A percentile compares a stretch with the other conserved stretches of the same genome.
These are phyloP conservation scores for Fusarium buharicum DNA, from an alignment of 2,329 filamentous ascomycete species.

Conservation along the genomic window DNA sequence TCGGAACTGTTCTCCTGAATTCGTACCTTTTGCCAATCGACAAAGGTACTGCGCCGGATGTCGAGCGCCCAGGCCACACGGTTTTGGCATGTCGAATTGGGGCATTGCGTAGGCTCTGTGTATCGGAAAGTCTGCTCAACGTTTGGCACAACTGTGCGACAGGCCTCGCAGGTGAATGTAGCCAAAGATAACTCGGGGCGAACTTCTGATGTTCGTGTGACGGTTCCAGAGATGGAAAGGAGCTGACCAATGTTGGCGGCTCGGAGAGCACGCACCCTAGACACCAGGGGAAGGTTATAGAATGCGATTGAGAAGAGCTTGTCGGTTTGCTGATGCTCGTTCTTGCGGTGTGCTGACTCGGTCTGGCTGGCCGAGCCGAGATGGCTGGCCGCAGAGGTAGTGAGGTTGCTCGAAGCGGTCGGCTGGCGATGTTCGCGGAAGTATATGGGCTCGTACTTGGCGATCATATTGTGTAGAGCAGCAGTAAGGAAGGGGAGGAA, in stretches of 20 bases:
- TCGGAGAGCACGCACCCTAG: constrained; percentile 83
- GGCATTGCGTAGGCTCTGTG: constrained; percentile 95
- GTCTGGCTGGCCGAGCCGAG: constrained; percentile 70
- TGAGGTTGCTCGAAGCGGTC: constrained; percentile 76
- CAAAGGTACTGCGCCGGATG: constrained; percentile 95
- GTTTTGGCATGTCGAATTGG: constrained; percentile 87
- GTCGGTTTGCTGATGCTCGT: constrained; percentile 95
- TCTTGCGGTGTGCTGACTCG: constrained; percentile 78
- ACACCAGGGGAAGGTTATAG: constrained; percentile 90
- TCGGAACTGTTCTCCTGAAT: constrained; percentile 99
- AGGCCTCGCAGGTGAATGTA: constrained; percentile 91
- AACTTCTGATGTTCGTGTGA: constrained; percentile 96
- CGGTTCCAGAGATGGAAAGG: constrained; percentile 94
- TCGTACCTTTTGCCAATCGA: constrained; percentile 99
- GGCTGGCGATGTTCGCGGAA: constrained; percentile 92
- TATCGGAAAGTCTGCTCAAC: constrained; percentile 98
- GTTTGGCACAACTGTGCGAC: constrained; percentile 84
- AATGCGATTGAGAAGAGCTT: constrained; percentile 94
- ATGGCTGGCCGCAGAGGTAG: constrained; percentile 73
- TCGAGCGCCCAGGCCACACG: constrained; percentile 95
- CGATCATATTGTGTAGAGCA: constrained; percentile 90
- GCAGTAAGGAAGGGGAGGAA: constrained; percentile 92
- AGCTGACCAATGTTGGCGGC: constrained; percentile 92
- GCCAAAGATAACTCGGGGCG: constrained; percentile 91
- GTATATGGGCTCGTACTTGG: constrained; percentile 93